A percentile compares a stretch with the other conserved stretches of the same genome.
phyloP scores from a whole-genome alignment of 768 basidiomycete species.

The Wakefieldia striispora region DNA sequence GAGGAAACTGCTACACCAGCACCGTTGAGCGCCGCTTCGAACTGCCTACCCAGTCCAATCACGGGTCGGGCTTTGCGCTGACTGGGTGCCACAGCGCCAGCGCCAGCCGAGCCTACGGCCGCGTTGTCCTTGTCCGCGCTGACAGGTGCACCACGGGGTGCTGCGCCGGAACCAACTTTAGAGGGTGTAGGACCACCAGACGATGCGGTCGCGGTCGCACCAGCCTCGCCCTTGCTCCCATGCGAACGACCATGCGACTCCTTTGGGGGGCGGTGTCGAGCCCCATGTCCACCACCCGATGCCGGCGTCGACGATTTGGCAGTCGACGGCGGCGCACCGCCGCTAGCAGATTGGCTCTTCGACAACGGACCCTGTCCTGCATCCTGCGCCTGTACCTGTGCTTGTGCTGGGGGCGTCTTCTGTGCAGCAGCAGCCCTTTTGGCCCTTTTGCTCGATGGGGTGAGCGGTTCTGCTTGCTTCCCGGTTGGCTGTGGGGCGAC shows the following conservation, averaged over 20 bases:
- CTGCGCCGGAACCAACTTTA: not conserved
- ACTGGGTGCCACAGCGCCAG: not conserved
- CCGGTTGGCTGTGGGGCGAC: conserved; percentile 2
- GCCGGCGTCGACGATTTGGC: not conserved
- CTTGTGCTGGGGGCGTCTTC: conserved; percentile 20
- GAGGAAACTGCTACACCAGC: conserved; percentile 45
- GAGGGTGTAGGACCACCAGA: not conserved
- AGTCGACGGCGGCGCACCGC: conserved; percentile 8
- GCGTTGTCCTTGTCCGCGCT: not conserved
- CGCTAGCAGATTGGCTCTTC: conserved; percentile 5
- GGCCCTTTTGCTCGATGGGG: conserved; percentile 34
- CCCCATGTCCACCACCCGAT: not conserved
- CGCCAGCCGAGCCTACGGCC: not conserved
- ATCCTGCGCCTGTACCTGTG: conserved; percentile 2
- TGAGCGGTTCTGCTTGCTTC: conserved; percentile 31
- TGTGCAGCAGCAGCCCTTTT: conserved; percentile 33
- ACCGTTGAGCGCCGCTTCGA: conserved; percentile 70
- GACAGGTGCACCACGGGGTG: no score
- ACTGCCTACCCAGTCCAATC: conserved; percentile 62
- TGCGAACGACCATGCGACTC: conserved; percentile 19
- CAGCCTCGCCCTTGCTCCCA: conserved; percentile 4
- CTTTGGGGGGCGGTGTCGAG: conserved; percentile 18
- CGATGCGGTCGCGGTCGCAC: not conserved
- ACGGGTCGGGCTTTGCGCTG: conserved; percentile 52
- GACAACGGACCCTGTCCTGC: not conserved